Evolutionary conservation across 73 alveolate genomes (phyloP), one percentile per base, ranked within the genome.

Genomic region (Paramecium caudatum): DNA sequence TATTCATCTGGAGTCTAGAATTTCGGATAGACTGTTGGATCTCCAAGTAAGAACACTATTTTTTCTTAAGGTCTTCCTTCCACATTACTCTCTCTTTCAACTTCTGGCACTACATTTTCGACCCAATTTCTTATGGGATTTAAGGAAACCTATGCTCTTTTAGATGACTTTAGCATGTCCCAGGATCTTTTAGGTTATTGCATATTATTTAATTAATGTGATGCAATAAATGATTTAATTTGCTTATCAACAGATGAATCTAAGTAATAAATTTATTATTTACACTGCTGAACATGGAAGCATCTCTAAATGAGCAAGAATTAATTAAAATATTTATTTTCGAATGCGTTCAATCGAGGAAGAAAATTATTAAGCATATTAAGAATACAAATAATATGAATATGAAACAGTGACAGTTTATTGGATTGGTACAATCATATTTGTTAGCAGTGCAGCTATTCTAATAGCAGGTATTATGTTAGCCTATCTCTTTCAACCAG

Each of bases 91-190:
- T 4, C 41, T 27, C 27, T 86, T 27, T 86, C 93, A 36, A 41
- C 68, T 63, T 86, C 32, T 32, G 93, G 87, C 17, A 86, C 81
- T 4, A 62, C 90, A 27, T 45, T 69, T 63, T 86, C 93, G 10
- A 86, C 90, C 68, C 84, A 86, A 46, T 86, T 86, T 45, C 93
- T 70, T 34, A 86, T 86, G 16, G 93, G 93, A 21, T 86, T 86
- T 49, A 70, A 43, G n/a, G 93, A 62, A 19, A 49, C 63, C 41
- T 63, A 49, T 15, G 84, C 84, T 86, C 93, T 86, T 63, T 69
- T 48, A 37, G 93, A 70, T 0, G 90, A 74, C 65, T 86, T 21
- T 0, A 74, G 70, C 47, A 34, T 34, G 19, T 74, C 47, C 88
- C 88, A 74, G 17, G 43, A 27, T 74, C 88, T 74, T 74, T 74